Percentiles rank a stretch among this genome's conserved stretches.
These are phyloP conservation scores for Trichosporon asahii DNA, from an alignment of 1,284 basidiomycete genomes.

Conservation along the genomic window DNA sequence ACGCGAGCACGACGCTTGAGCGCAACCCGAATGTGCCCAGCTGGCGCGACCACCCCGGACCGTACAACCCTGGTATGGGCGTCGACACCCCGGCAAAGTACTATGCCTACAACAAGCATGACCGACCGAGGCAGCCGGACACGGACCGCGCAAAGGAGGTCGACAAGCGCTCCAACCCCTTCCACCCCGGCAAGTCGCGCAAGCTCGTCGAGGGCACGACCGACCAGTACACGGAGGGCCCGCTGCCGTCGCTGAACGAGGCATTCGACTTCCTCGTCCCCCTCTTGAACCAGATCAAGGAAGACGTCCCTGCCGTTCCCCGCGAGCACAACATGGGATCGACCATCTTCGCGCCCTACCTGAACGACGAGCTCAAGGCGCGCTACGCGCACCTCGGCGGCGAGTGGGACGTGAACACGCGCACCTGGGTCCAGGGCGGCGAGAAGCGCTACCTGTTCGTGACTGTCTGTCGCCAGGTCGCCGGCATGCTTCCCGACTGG, in stretches of 20 bases:
- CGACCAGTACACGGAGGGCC: conserved; percentile 30
- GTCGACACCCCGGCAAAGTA: neutral
- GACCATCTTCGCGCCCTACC: conserved; percentile 41
- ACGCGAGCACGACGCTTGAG: neutral
- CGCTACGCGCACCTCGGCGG: conserved; percentile 41
- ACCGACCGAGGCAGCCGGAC: conserved; percentile 1
- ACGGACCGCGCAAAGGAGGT: neutral
- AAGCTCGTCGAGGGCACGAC: conserved; percentile 23
- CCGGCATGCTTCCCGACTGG: conserved; percentile 49
- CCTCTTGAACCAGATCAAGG: conserved; percentile 34
- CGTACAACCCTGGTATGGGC: conserved; percentile 1
- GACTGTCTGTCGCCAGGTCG: conserved; percentile 45
- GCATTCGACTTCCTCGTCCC: conserved; percentile 40
- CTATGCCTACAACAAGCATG: conserved; percentile 4
- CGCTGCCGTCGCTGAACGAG: conserved; percentile 38
- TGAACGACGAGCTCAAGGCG: conserved; percentile 36
- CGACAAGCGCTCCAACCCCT: conserved; percentile 8
- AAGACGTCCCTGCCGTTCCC: conserved; percentile 29
- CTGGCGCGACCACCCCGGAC: conserved; percentile 6
- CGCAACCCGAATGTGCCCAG: neutral
- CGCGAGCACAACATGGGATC: conserved; percentile 40
- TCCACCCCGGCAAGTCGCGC: conserved; percentile 30
- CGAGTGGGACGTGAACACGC: conserved; percentile 31
- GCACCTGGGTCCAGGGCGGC: conserved; percentile 29
- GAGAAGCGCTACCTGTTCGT: conserved; percentile 40